phyloP scores from a whole-genome alignment of 1,284 basidiomycete species.

The Ganoderma leucocontextum region DNA sequence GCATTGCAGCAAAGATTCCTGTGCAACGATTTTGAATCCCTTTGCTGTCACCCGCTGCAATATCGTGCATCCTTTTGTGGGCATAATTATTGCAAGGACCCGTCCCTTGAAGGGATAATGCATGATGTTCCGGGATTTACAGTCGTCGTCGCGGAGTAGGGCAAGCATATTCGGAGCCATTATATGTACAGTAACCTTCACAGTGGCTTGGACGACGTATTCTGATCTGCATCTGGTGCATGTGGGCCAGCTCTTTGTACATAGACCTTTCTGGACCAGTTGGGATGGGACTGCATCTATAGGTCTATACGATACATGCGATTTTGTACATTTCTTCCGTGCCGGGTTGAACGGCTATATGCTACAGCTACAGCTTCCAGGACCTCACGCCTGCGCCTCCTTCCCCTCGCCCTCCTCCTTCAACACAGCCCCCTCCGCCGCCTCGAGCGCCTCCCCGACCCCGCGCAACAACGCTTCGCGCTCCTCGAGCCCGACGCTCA shows the following conservation, averaged over 20 bases:
- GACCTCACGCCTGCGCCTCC: neutral
- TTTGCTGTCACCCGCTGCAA: too few species aligned
- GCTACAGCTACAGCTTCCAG: conserved; percentile 1
- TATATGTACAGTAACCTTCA: too few species aligned
- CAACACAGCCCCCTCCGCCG: conserved; percentile 59
- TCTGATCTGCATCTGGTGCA: neutral
- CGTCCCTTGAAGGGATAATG: too few species aligned
- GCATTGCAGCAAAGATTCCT: too few species aligned
- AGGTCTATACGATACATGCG: conserved; percentile 21
- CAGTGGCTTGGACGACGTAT: too few species aligned
- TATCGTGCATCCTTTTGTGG: too few species aligned
- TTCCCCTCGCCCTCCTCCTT: conserved; percentile 4
- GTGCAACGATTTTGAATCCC: too few species aligned
- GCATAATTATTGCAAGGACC: too few species aligned
- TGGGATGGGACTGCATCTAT: conserved; percentile 30
- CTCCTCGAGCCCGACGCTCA: conserved; percentile 93
- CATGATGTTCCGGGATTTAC: too few species aligned
- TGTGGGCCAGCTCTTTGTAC: neutral
- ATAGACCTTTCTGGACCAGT: conserved; percentile 16
- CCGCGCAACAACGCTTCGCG: conserved; percentile 62
- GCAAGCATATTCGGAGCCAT: too few species aligned
- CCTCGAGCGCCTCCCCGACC: conserved; percentile 74
- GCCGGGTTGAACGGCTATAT: conserved; percentile 19
- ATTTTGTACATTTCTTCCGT: conserved; percentile 6
- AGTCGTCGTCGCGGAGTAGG: too few species aligned